These are phyloP conservation scores for Cyclotella kingstonii DNA, from an alignment of 108 stramenopile genomes.

Conservation along the genomic window DNA sequence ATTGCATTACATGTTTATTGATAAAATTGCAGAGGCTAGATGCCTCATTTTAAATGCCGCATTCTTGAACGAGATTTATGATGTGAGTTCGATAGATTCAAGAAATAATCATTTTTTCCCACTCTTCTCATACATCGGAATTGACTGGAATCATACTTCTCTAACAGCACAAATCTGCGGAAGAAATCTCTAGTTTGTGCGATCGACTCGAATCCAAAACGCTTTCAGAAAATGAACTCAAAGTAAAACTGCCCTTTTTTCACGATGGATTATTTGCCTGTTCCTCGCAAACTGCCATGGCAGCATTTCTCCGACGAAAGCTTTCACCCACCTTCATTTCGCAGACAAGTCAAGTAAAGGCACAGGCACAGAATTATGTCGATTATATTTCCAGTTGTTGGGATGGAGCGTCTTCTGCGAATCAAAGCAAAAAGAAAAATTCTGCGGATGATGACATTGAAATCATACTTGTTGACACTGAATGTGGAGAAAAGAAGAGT, in stretches of 20 bases:
- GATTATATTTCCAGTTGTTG: constrained; percentile 16
- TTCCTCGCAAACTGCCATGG: constrained; percentile 8
- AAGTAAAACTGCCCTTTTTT: constrained; percentile 24
- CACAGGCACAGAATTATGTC: constrained; percentile 14
- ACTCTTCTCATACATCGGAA: background rate
- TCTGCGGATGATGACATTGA: constrained; percentile 9
- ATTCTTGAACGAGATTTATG: constrained; percentile 20
- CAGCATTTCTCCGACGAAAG: constrained; percentile 16
- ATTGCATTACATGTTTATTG: constrained; percentile 14
- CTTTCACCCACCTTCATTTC: constrained; percentile 14
- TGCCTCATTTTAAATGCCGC: constrained; percentile 15
- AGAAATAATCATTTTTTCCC: background rate
- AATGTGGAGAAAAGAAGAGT: constrained; percentile 4
- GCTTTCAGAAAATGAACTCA: background rate
- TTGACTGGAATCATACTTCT: background rate
- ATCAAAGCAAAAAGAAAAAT: constrained; percentile 4
- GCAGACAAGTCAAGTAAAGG: constrained; percentile 8
- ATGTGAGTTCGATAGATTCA: constrained; percentile 8
- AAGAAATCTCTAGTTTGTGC: constrained; percentile 14
- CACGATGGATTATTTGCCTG: constrained; percentile 25
- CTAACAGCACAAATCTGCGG: constrained; percentile 15
- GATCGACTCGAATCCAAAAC: background rate
- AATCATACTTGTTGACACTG: constrained; percentile 9
- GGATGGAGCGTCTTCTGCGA: background rate
- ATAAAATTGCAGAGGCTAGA: constrained; percentile 13